Conservation (phyloP, 257 asterid species). For the Solanum rostratum region DNA sequence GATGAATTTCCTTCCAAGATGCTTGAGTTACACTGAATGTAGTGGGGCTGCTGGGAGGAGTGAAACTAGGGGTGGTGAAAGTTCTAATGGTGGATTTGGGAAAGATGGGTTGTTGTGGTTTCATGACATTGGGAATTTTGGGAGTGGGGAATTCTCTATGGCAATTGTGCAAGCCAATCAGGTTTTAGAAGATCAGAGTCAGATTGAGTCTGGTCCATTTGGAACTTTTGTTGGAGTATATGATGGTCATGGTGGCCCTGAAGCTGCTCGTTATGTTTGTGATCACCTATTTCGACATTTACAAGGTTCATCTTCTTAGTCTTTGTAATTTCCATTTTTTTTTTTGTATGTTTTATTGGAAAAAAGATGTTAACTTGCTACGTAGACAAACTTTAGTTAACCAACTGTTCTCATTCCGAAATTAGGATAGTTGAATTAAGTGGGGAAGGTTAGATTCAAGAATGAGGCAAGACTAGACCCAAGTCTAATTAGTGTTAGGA, state of each 20-base stretch:
- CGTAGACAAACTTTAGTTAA: background rate
- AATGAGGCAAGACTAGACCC: background rate
- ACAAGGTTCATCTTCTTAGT: constrained; percentile 31
- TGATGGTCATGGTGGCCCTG: constrained; percentile 93
- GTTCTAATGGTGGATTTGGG: constrained; percentile 4
- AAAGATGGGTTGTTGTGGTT: constrained; percentile 70
- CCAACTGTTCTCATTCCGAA: background rate
- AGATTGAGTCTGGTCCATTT: constrained; percentile 77
- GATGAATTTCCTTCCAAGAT: constrained; percentile 25
- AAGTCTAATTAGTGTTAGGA: background rate
- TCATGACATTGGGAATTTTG: constrained; percentile 62
- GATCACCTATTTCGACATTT: constrained; percentile 67
- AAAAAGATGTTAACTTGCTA: background rate
- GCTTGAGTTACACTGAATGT: constrained; percentile 8
- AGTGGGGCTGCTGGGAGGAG: constrained; percentile 1
- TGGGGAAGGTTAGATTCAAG: background rate
- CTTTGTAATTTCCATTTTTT: background rate
- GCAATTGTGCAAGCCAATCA: constrained; percentile 86
- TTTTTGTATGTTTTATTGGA: background rate
- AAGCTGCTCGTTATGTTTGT: constrained; percentile 63
- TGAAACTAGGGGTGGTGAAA: background rate
- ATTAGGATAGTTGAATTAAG: background rate
- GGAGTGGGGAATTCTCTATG: constrained; percentile 80
- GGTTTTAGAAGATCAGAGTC: constrained; percentile 83
- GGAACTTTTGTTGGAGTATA: constrained; percentile 86